Base-by-base conservation (phyloP, 495 filamentous ascomycete genomes). In the Talaromyces stipitatus region DNA sequence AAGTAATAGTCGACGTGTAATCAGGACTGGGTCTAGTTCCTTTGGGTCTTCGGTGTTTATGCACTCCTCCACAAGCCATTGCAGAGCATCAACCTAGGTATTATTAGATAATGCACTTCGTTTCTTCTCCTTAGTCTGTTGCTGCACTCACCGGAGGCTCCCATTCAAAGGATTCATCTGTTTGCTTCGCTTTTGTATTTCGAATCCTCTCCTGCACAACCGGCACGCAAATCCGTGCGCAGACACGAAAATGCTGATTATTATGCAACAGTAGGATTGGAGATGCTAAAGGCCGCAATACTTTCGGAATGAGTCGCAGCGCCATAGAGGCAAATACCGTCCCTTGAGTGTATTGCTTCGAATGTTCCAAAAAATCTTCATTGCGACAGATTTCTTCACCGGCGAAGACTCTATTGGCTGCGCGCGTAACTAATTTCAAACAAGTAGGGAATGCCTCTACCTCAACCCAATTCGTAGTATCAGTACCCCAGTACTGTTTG, bases 331-430 rank as follows among this genome's bases (percentile, higher is more conserved):
- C 43, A 22, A 46, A 46, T 1, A 46, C 43, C 3, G 23, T 6
- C 20, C 43, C 43, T 16, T 46, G 43, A 1, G 43, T 46, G 23
- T 46, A 46, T 9, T 18, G 43, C 16, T 46, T 46, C 1, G 43
- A 46, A 4, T 64, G 55, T 32, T 57, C 54, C 1, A 67, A 56
- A 30, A 60, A 65, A 9, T 55, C 46, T 50, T 64, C 57, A 29
- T 69, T 59, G 1, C 61, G 56, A 32, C 69, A 70, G 9, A 74
- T 56, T 12, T 64, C 63, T 26, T 59, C 33, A 2, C 70, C 72
- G 18, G 73, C 56, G 24, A 71, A 66, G 50, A 72, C 68, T 12
- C 70, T 63, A 50, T 64, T 70, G 9, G 65, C 54, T 8, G 58
- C 60, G 9, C 64, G 65, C 5, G 64, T 62, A 7, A 74, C 62